These are phyloP conservation scores for Aspergillus kassunensis DNA, from an alignment of 495 filamentous ascomycete species.

Conservation along the genomic window DNA sequence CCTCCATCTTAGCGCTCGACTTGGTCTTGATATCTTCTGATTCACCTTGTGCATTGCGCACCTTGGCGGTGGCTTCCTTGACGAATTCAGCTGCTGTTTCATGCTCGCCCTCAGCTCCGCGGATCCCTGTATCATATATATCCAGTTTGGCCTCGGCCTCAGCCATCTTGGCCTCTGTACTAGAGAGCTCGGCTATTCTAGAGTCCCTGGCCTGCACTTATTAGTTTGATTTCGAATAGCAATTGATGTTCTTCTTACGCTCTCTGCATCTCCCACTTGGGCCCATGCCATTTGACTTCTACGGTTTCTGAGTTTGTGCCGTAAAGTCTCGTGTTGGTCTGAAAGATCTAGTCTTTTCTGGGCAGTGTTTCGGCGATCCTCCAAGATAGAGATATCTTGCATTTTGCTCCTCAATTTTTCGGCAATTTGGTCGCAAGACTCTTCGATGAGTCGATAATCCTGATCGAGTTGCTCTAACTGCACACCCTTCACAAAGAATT, in stretches of 20 bases:
- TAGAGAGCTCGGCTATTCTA: conserved; percentile 29
- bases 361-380: conserved; percentile 43
- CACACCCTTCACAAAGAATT: conserved; percentile 93
- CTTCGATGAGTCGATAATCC: conserved; percentile 78
- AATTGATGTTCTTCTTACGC: conserved; percentile 21
- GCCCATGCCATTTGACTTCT: conserved; percentile 66
- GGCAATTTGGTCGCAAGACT: conserved; percentile 65
- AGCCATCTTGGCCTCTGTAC: conserved; percentile 38
- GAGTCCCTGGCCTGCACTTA: conserved; percentile 30
- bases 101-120: conserved; percentile 39
- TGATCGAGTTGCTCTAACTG: conserved; percentile 88
- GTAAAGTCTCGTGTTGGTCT: conserved; percentile 54
- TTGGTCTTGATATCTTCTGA: conserved; percentile 37
- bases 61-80: conserved; percentile 44
- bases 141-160: conserved; percentile 36
- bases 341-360: conserved; percentile 52
- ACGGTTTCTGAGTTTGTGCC: conserved; percentile 47
- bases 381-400: conserved; percentile 47
- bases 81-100: conserved; percentile 55
- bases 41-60: conserved; percentile 43
- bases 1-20: conserved; percentile 36
- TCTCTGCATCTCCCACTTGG: conserved; percentile 60
- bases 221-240: conserved; percentile 3
- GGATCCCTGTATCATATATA: conserved; percentile 39
- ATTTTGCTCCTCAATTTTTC: conserved; percentile 47